Conservation (phyloP, 208 protist genomes). For the Acanthamoeba polyphaga region DNA sequence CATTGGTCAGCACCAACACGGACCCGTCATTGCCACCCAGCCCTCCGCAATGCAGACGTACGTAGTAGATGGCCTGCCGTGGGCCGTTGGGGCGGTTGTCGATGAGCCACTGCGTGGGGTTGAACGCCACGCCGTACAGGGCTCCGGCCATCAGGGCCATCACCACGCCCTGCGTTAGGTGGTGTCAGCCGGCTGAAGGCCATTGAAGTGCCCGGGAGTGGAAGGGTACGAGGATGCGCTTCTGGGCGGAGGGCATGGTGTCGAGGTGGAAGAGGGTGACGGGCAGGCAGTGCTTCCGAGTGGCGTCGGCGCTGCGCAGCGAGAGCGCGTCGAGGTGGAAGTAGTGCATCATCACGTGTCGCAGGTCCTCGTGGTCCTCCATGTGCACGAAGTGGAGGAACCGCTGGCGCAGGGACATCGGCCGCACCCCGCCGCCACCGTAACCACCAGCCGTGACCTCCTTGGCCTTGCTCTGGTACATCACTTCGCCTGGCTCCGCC, state of each 20-base stretch:
- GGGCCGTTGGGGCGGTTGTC: slow-evolving; percentile 6
- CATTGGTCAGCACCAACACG: too few species aligned
- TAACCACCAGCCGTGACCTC: neutral
- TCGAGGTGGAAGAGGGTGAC: slow-evolving; percentile 48
- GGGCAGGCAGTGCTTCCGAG: neutral
- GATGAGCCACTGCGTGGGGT: slow-evolving; percentile 26
- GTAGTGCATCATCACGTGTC: slow-evolving; percentile 54
- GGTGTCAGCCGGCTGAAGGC: neutral
- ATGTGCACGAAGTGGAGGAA: slow-evolving; percentile 37
- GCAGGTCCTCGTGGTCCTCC: slow-evolving; percentile 21
- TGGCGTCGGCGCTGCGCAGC: neutral
- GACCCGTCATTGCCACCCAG: too few species aligned
- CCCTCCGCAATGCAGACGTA: too few species aligned
- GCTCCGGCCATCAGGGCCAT: neutral
- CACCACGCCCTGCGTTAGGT: neutral
- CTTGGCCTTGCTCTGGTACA: neutral
- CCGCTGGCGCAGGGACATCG: neutral
- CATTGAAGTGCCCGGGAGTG: neutral
- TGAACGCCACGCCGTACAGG: slow-evolving; percentile 5
- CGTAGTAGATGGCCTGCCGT: slow-evolving; percentile 4
- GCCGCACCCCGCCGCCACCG: neutral
- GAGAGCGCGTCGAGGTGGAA: neutral
- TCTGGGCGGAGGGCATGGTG: slow-evolving; percentile 17
- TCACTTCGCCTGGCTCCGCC: neutral
- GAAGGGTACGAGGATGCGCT: slow-evolving; percentile 8